phyloP scores from a whole-genome alignment of 75 land plant genomes.

The Sequoia sempervirens region DNA sequence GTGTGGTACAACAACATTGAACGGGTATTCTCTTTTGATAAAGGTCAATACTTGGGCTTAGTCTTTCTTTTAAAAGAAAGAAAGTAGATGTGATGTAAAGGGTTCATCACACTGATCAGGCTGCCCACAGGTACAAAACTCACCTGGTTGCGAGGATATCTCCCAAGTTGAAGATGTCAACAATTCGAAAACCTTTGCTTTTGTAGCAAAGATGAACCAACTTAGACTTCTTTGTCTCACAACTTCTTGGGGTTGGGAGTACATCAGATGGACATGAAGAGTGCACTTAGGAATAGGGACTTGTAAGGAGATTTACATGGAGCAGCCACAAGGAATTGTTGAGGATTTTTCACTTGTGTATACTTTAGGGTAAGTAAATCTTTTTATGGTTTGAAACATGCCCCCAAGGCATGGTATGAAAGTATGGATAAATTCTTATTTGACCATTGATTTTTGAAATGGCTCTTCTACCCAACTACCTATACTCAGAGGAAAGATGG shows the following conservation, averaged over 20 bases:
- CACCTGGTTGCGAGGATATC: slow-evolving; percentile 9
- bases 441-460: not conserved
- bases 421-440: not conserved
- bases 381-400: slow-evolving; percentile 12
- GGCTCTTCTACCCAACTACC: not conserved
- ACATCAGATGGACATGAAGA: slow-evolving; percentile 18
- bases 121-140: not conserved
- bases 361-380: not conserved
- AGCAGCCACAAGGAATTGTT: slow-evolving; percentile 3
- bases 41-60: not conserved
- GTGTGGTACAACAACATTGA: not conserved
- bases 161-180: slow-evolving; percentile 7
- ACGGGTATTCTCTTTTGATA: not conserved
- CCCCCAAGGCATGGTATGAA: not conserved
- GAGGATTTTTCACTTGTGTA: slow-evolving; percentile 2
- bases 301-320: slow-evolving; percentile 10
- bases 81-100: not conserved
- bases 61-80: not conserved
- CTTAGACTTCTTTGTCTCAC: not conserved
- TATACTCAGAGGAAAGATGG: not conserved
- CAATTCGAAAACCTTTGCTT: slow-evolving; percentile 7
- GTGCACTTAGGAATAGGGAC: slow-evolving; percentile 6
- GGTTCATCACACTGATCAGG: not conserved
- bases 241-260: not conserved
- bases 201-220: not conserved